These are phyloP conservation scores for Multifurca ochricompacta DNA, from an alignment of 768 basidiomycete genomes.

Conservation along the genomic window DNA sequence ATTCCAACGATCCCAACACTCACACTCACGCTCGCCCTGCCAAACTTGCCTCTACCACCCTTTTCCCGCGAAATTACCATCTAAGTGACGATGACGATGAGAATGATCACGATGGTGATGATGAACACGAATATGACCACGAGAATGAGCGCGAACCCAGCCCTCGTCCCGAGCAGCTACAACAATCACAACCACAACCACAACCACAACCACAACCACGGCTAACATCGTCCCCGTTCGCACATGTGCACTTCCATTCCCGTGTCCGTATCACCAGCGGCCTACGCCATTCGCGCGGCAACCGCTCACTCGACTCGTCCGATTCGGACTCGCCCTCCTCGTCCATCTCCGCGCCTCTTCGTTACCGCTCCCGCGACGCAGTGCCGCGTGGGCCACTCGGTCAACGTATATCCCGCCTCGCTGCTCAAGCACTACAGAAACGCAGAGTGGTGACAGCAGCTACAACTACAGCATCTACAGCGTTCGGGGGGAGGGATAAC, in stretches of 20 bases:
- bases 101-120: constrained; percentile 9
- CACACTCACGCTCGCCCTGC: too few relatives aligned
- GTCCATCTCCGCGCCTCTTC: constrained; percentile 75
- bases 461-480: not conserved
- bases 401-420: constrained; percentile 38
- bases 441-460: not conserved
- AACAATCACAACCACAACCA: not conserved
- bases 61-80: not conserved
- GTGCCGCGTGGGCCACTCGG: constrained; percentile 55
- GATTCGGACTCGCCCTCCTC: constrained; percentile 44
- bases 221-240: constrained; percentile 10
- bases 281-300: constrained; percentile 40
- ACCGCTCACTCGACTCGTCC: constrained; percentile 14
- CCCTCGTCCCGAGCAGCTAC: not conserved
- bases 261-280: constrained; percentile 75
- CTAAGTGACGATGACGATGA: not conserved
- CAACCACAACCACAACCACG: not conserved
- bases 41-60: not conserved
- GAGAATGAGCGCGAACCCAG: not conserved
- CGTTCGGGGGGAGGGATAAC: not conserved
- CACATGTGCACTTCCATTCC: constrained; percentile 58
- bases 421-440: constrained; percentile 21
- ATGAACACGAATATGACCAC: constrained; percentile 3
- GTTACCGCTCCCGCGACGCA: constrained; percentile 42
- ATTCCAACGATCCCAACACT: not conserved